phyloP scores from a whole-genome alignment of 176 grass and related monocot species.

The Phoenix roebelenii region DNA sequence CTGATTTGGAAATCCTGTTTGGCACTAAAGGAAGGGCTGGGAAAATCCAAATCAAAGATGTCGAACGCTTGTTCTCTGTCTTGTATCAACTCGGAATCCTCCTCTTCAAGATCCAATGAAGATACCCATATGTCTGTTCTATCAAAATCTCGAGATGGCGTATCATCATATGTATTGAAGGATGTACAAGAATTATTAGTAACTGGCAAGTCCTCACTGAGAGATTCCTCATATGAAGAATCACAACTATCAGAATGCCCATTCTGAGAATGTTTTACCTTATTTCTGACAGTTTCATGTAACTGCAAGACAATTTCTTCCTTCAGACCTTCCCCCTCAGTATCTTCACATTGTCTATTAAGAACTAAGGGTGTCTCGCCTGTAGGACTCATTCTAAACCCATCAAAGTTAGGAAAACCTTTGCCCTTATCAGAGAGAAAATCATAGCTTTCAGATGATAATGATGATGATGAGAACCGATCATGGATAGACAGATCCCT shows the following conservation, averaged over 20 bases:
- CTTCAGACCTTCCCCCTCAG: constrained; percentile 8
- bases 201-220: constrained; percentile 17
- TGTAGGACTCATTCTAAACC: not conserved
- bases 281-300: constrained; percentile 2
- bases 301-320: not conserved
- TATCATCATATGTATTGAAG: constrained; percentile 15
- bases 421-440: constrained; percentile 1
- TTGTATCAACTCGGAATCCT: constrained; percentile 30
- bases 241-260: constrained; percentile 12
- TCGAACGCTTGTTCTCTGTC: constrained; percentile 23
- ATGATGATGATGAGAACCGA: constrained; percentile 9
- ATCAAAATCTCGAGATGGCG: constrained; percentile 25
- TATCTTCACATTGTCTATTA: not conserved
- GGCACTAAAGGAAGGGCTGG: constrained; percentile 38
- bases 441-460: not conserved
- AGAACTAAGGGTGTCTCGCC: constrained; percentile 5
- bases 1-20: constrained; percentile 13
- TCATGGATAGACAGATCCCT: constrained; percentile 6
- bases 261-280: constrained; percentile 11
- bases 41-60: constrained; percentile 24
- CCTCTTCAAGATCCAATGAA: constrained; percentile 31
- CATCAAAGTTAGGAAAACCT: constrained; percentile 4
- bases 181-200: constrained; percentile 21
- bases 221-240: constrained; percentile 17
- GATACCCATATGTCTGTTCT: constrained; percentile 47